Evolutionary conservation across 2,329 filamentous ascomycete species (phyloP).

Genomic region (Diatrype stigma): DNA sequence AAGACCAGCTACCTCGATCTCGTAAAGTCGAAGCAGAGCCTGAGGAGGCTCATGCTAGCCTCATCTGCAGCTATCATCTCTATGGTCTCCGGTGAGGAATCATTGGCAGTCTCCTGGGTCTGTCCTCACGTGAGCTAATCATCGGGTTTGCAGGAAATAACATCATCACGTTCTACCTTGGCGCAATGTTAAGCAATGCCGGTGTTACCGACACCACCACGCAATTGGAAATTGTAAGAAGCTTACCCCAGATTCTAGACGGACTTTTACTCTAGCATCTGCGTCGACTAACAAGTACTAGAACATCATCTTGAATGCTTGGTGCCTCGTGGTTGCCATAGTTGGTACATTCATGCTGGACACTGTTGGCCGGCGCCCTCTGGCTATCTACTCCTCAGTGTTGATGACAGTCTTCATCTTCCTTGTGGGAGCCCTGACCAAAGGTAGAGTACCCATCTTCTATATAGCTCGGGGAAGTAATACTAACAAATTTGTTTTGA

Average conservation of each 20-base stretch:
- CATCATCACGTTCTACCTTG: constrained; percentile 1
- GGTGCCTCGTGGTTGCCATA: constrained; percentile 9
- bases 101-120: constrained; percentile 8
- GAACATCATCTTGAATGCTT: constrained; percentile 9
- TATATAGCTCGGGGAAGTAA: not conserved
- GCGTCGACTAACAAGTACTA: constrained; percentile 1
- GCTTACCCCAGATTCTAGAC: constrained; percentile 6
- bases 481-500: constrained; percentile 2
- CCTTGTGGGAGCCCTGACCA: constrained; percentile 7
- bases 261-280: not conserved
- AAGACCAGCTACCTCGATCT: constrained; percentile 3
- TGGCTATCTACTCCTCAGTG: constrained; percentile 3
- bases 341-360: constrained; percentile 5
- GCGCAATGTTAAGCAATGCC: constrained; percentile 36
- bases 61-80: constrained; percentile 3
- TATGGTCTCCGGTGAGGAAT: constrained; percentile 36
- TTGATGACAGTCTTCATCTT: constrained; percentile 8
- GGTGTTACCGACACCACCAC: constrained; percentile 38
- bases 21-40: constrained; percentile 4
- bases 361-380: not conserved
- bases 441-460: constrained; percentile 4
- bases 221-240: constrained; percentile 36
- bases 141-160: constrained; percentile 3
- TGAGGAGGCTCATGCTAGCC: constrained; percentile 4
- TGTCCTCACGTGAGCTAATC: not conserved